A percentile compares a stretch with the other conserved stretches of the same genome.
Conservation (phyloP, 2,329 filamentous ascomycete genomes). For the Magnaporthiopsis incrustans region DNA sequence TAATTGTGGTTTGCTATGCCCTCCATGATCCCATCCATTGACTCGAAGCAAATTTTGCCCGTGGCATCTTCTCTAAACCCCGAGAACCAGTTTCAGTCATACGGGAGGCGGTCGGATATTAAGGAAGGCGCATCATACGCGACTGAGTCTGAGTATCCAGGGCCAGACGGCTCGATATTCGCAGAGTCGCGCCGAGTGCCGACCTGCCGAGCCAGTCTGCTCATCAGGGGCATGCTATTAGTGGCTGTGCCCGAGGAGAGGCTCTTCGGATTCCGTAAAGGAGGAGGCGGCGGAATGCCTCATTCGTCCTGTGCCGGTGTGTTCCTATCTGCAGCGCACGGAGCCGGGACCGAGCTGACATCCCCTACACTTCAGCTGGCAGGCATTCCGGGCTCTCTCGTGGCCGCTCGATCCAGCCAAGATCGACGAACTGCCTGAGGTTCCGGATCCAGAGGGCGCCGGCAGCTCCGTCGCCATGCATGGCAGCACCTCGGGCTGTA, state of each 20-base stretch:
- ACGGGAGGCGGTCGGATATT: not conserved
- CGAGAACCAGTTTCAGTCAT: not conserved
- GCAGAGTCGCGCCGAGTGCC: not conserved
- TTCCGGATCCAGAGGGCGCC: not conserved
- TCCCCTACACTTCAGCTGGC: not conserved
- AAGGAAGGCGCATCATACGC: not conserved
- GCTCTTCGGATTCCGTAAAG: too few relatives aligned
- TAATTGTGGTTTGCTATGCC: not conserved
- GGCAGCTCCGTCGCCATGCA: not conserved
- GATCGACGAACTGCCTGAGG: not conserved
- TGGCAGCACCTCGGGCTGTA: constrained; percentile 54
- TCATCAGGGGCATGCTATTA: not conserved
- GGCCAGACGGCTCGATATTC: not conserved
- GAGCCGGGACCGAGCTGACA: not conserved
- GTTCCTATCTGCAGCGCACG: not conserved
- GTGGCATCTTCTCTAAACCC: not conserved
- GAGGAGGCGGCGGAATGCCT: not conserved
- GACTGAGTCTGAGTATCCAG: not conserved
- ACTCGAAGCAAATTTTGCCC: not conserved
- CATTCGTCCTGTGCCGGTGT: not conserved
- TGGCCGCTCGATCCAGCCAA: not conserved
- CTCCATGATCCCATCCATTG: not conserved
- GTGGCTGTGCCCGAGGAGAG: not conserved
- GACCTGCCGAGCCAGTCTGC: not conserved
- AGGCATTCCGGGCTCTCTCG: not conserved